Base-by-base conservation (phyloP, 2,329 filamentous ascomycete species). In the Fonsecaea monophora region DNA sequence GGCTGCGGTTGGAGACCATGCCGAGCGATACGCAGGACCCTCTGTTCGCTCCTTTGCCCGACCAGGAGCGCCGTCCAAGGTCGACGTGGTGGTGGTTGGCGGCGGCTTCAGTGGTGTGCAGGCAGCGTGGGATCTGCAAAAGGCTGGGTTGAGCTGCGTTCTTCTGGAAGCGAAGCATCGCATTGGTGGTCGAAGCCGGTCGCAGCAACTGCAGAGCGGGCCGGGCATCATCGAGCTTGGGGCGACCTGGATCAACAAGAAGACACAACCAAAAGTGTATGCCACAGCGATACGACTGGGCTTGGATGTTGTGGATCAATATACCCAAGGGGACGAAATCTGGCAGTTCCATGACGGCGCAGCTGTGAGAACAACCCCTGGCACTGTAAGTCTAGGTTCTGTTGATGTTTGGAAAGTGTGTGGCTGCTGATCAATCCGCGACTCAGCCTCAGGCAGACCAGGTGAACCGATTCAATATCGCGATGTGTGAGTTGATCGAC, bases 231-330 rank as follows among this genome's bases (percentile, higher is more conserved):
- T 82, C 7, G 86, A 88, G 18, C 72, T 87, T 0, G 86, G 86
- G 2, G 86, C 84, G 0, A 85, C 84, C 0, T 88, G 86, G 86
- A 82, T 88, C 68, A 88, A 88, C 69, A 82, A 87, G 56, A 81
- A 75, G 1, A 84, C 82, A 53, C 86, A 88, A 68, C 75, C 71
- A 21, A 76, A 76, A 2, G 80, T 86, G 48, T 82, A 75, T 66
- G 75, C 72, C 0, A 73, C 85, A 1, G 69, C 73, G 0, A 55
- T 70, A 32, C 38, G 68, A 5, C 71, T 64, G 13, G 78, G 79
- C 0, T 70, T 82, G 0, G 79, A 83, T 21, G 66, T 82, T 0
- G 76, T 84, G 9, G 76, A 79, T 71, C 85, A 87, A 70, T 82
- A 83, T 38, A 80, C 78, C 1, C 66, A 74, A 0, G 84, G 84